Conservation (phyloP, 805 yeast species). For the Spathaspora boniae region DNA sequence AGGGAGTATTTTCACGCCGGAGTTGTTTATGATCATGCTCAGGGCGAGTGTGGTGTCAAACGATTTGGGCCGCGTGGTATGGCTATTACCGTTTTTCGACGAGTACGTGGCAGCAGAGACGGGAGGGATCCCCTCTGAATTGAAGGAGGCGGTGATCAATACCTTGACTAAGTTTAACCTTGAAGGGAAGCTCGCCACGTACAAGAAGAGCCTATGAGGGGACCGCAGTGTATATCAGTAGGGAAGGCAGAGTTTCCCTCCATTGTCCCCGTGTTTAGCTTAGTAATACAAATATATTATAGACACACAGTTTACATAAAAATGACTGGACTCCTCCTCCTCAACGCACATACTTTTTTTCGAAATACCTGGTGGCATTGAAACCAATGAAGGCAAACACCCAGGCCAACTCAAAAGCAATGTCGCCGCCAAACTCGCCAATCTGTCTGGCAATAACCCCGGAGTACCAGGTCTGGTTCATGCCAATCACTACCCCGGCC, state of each 20-base stretch:
- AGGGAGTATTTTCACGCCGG: constrained; percentile 17
- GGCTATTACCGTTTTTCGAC: constrained; percentile 35
- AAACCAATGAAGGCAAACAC: constrained; percentile 64
- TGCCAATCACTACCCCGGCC: constrained; percentile 83
- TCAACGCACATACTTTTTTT: constrained; percentile 48
- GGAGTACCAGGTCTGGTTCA: constrained; percentile 80
- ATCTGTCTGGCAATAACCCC: constrained; percentile 65
- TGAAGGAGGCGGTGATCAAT: not conserved
- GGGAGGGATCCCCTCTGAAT: not conserved
- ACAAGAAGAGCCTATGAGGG: constrained; percentile 3
- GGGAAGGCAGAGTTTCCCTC: too few relatives aligned
- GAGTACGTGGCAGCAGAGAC: constrained; percentile 10
- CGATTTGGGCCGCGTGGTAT: constrained; percentile 31
- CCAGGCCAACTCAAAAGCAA: constrained; percentile 78
- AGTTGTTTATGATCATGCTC: constrained; percentile 20
- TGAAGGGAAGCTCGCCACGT: constrained; percentile 6
- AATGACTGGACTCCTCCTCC: too few relatives aligned
- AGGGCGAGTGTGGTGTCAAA: constrained; percentile 21
- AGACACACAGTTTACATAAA: too few relatives aligned
- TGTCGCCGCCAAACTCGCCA: constrained; percentile 75
- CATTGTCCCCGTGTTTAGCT: too few relatives aligned
- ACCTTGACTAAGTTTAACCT: constrained; percentile 2
- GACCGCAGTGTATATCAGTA: too few relatives aligned
- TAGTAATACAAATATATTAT: too few relatives aligned
- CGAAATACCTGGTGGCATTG: constrained; percentile 58